Base-by-base conservation (phyloP, 305 asterid genomes). In the Fraxinus dipetala region DNA sequence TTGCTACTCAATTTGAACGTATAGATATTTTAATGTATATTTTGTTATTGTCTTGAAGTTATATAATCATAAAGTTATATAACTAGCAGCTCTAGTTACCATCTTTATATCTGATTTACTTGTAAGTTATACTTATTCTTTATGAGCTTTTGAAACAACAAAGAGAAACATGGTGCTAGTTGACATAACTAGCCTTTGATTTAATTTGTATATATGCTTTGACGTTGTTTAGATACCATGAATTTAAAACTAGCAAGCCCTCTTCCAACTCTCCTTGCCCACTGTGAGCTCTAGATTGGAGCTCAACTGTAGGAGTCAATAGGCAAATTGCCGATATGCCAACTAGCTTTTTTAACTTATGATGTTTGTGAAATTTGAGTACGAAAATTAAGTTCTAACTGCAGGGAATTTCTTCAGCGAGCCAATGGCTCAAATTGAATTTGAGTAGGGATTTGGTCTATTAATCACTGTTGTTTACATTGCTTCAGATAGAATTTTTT, bases 391-490 rank as follows among this genome's bases (percentile, higher is more conserved):
- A 26, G 34, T 65, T 65, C 73, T 28, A 76, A 35, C 67, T 48
- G 81, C 72, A 22, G 72, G 59, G 74, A 31, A 65, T 79, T 74
- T 13, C 69, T 83, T 79, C 61, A 51, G 81, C 45, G 32, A 14
- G 38, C 80, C 38, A 16, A 35, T 59, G 34, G 72, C 22, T 56
- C 30, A 11, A 61, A 24, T 61, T 78, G 16, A 78, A 65, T 48
- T 48, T 48, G 20, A 48, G 59, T 48, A 4, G 20, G 59, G 35
- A 22, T 51, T 22, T 43, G 28, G 65, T 26, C 59, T 85, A 20
- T n/a, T 54, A 59, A 22, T 67, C 61, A 20, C 45, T 26, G 16
- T 32, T 80, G 78, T 70, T 48, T 54, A 61, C 70, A 63, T 72
- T 38, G 80, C 76, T 79, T 73, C 51, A 51, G 43, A 48, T 73